Conservation (phyloP, 2,329 filamentous ascomycete species). For the Byssochlamys sp. region DNA sequence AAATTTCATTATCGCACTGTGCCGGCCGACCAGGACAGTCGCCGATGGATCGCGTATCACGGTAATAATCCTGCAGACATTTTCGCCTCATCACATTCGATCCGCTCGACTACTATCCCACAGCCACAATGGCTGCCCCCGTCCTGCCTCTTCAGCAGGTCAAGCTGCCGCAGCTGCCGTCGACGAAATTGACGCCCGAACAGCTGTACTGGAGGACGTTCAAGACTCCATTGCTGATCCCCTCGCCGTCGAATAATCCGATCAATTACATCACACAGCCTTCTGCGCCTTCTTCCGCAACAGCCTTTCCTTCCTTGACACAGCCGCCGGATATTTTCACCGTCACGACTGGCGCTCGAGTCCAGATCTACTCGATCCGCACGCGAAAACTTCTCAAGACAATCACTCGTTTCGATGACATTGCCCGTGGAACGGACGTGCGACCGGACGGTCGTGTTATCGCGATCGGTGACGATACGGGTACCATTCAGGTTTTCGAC, state of each 20-base stretch:
- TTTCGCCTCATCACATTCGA: neutral
- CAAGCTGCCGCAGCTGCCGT: slow-evolving; percentile 73
- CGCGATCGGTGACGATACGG: slow-evolving; percentile 82
- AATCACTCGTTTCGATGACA: slow-evolving; percentile 85
- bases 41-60: neutral
- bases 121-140: slow-evolving; percentile 65
- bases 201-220: slow-evolving; percentile 95
- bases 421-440: slow-evolving; percentile 80
- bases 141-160: slow-evolving; percentile 70
- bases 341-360: slow-evolving; percentile 83
- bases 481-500: slow-evolving; percentile 91
- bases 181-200: slow-evolving; percentile 69
- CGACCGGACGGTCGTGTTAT: slow-evolving; percentile 79
- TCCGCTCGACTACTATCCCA: neutral
- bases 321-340: slow-evolving; percentile 58
- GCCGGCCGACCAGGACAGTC: neutral
- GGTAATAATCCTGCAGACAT: neutral
- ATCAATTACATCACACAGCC: slow-evolving; percentile 82
- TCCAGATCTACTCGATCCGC: slow-evolving; percentile 87
- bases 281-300: slow-evolving; percentile 36
- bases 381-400: slow-evolving; percentile 88
- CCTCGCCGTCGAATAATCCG: slow-evolving; percentile 79
- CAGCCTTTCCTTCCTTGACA: slow-evolving; percentile 34
- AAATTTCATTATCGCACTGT: neutral
- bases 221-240: slow-evolving; percentile 79